Percentiles rank a stretch among this genome's conserved stretches.
Evolutionary conservation across 768 basidiomycete species (phyloP).

Genomic region (Trametes gibbosa): DNA sequence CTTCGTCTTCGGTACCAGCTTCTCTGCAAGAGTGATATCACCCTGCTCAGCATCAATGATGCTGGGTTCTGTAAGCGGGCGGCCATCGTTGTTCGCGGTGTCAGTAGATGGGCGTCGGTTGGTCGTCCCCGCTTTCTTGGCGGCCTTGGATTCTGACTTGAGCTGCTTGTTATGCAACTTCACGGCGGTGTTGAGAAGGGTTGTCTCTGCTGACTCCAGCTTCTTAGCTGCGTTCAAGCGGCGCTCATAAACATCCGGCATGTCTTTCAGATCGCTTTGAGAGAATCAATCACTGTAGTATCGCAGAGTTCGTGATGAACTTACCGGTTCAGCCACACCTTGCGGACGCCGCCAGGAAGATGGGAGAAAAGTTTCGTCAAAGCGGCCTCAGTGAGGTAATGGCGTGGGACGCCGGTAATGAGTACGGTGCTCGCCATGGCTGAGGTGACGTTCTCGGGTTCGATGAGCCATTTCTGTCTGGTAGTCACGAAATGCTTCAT

Average conservation of each 20-base stretch:
- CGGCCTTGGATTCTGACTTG: slow-evolving; percentile 44
- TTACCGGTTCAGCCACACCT: slow-evolving; percentile 89
- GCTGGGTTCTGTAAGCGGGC: slow-evolving; percentile 26
- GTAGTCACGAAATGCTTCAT: slow-evolving; percentile 76
- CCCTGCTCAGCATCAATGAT: slow-evolving; percentile 31
- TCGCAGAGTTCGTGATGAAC: slow-evolving; percentile 2
- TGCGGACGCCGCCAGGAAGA: slow-evolving; percentile 87
- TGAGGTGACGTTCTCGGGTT: slow-evolving; percentile 65
- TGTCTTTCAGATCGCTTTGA: slow-evolving; percentile 73
- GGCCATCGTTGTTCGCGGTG: slow-evolving; percentile 24
- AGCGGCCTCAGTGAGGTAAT: slow-evolving; percentile 69
- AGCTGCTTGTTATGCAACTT: slow-evolving; percentile 62
- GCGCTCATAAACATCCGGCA: slow-evolving; percentile 80
- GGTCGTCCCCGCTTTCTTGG: slow-evolving; percentile 20
- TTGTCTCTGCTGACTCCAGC: slow-evolving; percentile 85
- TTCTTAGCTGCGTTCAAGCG: slow-evolving; percentile 70
- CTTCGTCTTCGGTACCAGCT: slow-evolving; percentile 63
- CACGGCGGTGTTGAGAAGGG: slow-evolving; percentile 69
- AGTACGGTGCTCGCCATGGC: slow-evolving; percentile 90
- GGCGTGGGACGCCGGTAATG: slow-evolving; percentile 82
- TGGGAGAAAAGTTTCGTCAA: slow-evolving; percentile 70
- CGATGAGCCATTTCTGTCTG: slow-evolving; percentile 81
- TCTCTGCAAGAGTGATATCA: slow-evolving; percentile 27
- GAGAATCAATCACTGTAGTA: too few species aligned
- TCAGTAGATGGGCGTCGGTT: background rate